phyloP scores from a whole-genome alignment of 2,329 filamentous ascomycete species.

The Thielaviopsis musarum region DNA sequence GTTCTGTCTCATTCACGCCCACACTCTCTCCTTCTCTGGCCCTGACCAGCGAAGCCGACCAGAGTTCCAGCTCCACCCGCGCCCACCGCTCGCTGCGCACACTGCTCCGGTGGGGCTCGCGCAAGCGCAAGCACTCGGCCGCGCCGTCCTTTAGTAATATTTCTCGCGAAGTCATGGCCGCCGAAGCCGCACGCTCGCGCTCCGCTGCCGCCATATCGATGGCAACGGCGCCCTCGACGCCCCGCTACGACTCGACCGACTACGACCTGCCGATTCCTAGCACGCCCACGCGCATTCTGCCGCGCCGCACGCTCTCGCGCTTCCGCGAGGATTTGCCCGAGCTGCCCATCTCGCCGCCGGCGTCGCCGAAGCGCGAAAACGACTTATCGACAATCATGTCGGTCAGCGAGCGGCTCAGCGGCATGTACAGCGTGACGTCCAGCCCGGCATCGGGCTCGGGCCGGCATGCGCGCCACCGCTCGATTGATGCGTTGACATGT shows the following conservation, averaged over 20 bases:
- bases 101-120: constrained; percentile 14
- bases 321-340: constrained; percentile 89
- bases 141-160: constrained; percentile 13
- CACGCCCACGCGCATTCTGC: constrained; percentile 29
- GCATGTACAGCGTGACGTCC: constrained; percentile 8
- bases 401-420: constrained; percentile 9
- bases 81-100: constrained; percentile 3
- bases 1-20: constrained; percentile 11
- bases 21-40: constrained; percentile 9
- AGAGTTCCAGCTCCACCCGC: constrained; percentile 1
- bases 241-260: constrained; percentile 11
- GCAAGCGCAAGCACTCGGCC: constrained; percentile 17
- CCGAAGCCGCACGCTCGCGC: constrained; percentile 22
- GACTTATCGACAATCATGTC: constrained; percentile 11
- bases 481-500: constrained; percentile 10
- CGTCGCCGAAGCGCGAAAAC: constrained; percentile 30
- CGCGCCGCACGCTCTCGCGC: constrained; percentile 71
- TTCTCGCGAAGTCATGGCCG: constrained; percentile 21
- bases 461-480: constrained; percentile 5
- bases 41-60: constrained; percentile 4
- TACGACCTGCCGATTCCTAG: constrained; percentile 17
- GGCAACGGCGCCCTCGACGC: constrained; percentile 7
- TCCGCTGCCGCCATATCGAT: constrained; percentile 22
- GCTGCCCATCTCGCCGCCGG: constrained; percentile 67
- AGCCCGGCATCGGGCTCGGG: constrained; percentile 3